Evolutionary conservation across 140 eudicot genomes (phyloP), one percentile per base, ranked within the genome.

Genomic region (Oenanthe javanica): DNA sequence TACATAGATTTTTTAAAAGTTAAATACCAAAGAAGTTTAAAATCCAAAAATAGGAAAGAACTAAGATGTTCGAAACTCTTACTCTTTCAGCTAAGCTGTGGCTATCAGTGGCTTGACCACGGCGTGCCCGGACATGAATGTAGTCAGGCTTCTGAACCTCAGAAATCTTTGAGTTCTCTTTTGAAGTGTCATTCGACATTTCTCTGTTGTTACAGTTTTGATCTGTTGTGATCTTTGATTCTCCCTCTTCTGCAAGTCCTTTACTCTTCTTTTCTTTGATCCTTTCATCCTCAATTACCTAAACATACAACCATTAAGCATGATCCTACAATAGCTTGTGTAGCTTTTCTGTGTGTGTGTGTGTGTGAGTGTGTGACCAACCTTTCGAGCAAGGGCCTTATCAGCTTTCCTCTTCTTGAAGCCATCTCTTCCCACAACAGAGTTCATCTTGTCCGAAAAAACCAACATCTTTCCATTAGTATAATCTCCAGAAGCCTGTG

Each of bases 51-150:
- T 1, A 45, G 13, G 25, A 13, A 14, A 18, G 14, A 14, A 16
- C 8, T 47, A 74, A 45, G 21, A 50, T 48, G 48, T 71, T 52
- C 75, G 21, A 61, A 13, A 75, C 2, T 13, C 93, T 61, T 84
- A 95, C 99, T 80, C 99, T 86, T 85, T 95, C 99, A 14, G 99
- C 99, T 77, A 95, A 86, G 86, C 99, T 95, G 84, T 95, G 99
- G 87, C 97, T 95, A 77, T 95, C 99, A 21, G 99, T 95, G 76
- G 99, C 99, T 85, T 95, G 99, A 61, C 99, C 99, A 16, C 97
- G 85, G 52, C 99, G 93, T 45, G 99, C 99, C 77, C 99, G 86
- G 70, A 95, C 99, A 81, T 95, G 99, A 82, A 95, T 95, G 80
- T 87, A 95, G 77, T 95, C 99, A 42, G 83, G 88, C 79, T 94